Conservation (phyloP, 2,329 filamentous ascomycete genomes). For the Claviceps africana region DNA sequence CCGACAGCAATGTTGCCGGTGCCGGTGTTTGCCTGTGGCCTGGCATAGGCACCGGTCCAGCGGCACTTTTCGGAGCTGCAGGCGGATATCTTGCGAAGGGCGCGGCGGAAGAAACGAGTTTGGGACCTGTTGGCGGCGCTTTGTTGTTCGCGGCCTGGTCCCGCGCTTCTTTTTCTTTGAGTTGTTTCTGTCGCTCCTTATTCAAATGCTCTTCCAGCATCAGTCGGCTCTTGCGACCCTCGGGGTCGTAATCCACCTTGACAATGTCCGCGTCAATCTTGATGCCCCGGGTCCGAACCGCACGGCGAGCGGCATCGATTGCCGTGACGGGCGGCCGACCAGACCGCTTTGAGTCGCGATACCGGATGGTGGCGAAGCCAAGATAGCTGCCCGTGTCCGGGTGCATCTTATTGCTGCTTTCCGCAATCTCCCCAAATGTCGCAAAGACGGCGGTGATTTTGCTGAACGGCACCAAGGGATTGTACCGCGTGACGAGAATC, state of each 20-base stretch:
- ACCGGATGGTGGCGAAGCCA: slow-evolving; percentile 83
- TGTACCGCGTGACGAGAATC: slow-evolving; percentile 90
- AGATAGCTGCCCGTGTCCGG: slow-evolving; percentile 88
- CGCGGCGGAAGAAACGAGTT: slow-evolving; percentile 13
- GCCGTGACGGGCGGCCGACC: slow-evolving; percentile 43
- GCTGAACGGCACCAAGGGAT: slow-evolving; percentile 69
- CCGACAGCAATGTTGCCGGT: neutral
- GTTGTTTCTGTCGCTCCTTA: slow-evolving; percentile 49
- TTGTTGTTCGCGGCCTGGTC: slow-evolving; percentile 17
- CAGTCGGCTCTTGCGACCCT: slow-evolving; percentile 67
- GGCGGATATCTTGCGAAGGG: slow-evolving; percentile 47
- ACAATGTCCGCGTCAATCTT: slow-evolving; percentile 67
- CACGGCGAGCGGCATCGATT: slow-evolving; percentile 66
- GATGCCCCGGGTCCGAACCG: slow-evolving; percentile 61
- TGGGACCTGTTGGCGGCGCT: slow-evolving; percentile 24
- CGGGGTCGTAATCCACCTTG: slow-evolving; percentile 76
- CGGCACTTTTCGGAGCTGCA: slow-evolving; percentile 76
- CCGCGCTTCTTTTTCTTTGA: slow-evolving; percentile 20
- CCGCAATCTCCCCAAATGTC: slow-evolving; percentile 73
- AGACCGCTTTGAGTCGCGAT: slow-evolving; percentile 52
- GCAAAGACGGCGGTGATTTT: slow-evolving; percentile 66
- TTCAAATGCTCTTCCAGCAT: slow-evolving; percentile 64
- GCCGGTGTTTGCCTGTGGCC: slow-evolving; percentile 12
- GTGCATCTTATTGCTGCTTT: slow-evolving; percentile 88
- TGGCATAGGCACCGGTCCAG: slow-evolving; percentile 32